Base-by-base conservation (phyloP, 768 basidiomycete genomes). In the Tricholoma terreum region DNA sequence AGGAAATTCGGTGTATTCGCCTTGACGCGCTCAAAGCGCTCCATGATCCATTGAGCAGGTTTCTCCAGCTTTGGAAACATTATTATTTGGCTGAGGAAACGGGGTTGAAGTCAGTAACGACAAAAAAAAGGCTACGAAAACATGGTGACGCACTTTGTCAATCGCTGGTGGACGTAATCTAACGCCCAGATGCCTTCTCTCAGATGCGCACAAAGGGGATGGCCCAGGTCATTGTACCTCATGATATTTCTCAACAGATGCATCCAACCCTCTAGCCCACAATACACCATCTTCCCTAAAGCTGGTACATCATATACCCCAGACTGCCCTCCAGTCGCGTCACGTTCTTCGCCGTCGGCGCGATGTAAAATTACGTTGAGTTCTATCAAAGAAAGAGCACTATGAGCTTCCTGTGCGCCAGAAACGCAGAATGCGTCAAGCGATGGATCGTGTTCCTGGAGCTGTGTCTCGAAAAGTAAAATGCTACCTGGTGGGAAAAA, bases 251-350 rank as follows among this genome's bases (percentile, higher is more conserved):
- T 80, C 54, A 98, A 75, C 0, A 86, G 86, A 63, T 87, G 83
- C 94, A 99, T 98, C 94, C 95, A 99, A 1, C 97, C 97, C 66
- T 98, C 93, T 51, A 98, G 71, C 15, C 97, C 97, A 65, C 95
- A 98, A 71, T 98, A 99, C 10, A 83, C 85, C 70, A 94, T 75
- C 57, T 82, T 81, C 0, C 90, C 93, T 21, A 83, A 66, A 21
- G 80, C 83, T 4, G 95, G 91, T 33, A 99, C 74, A 48, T 87
- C 81, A 71, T 98, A 98, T 1, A 77, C 82, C 3, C 97, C 95
- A 67, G 87, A 85, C 59, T 85, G 81, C 1, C 92, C 92, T 3
- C 72, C 76, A 1, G 92, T 96, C 2, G 90, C 89, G 68, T 98
- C 96, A 35, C 85, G 78, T 71, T 99, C 97, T 73, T 99, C 97